Evolutionary conservation across 495 filamentous ascomycete genomes (phyloP).

Genomic region (Margaritispora aquatica): DNA sequence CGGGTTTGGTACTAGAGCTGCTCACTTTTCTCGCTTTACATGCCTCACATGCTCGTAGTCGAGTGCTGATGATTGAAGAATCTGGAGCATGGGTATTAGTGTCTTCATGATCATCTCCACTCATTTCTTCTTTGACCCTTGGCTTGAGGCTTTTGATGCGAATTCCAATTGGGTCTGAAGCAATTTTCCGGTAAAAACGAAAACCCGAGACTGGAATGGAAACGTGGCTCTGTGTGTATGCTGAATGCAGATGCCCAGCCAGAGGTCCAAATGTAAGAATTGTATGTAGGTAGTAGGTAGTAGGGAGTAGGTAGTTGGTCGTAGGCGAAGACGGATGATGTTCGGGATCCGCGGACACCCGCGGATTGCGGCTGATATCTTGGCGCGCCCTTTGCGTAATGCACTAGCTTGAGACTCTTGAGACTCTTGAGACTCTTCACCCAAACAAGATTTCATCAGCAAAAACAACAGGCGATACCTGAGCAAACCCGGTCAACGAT

Average conservation of each 20-base stretch:
- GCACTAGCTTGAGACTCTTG: too few species aligned
- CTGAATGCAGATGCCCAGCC: background rate
- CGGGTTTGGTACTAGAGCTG: background rate
- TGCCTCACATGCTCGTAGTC: constrained; percentile 2
- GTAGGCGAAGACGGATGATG: background rate
- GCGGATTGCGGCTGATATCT: background rate
- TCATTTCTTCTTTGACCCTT: background rate
- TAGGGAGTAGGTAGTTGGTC: background rate
- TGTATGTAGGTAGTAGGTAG: too few species aligned
- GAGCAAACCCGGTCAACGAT: too few species aligned
- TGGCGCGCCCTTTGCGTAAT: background rate
- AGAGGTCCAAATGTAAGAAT: too few species aligned
- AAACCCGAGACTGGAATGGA: background rate
- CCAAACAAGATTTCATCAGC: too few species aligned
- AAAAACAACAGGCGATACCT: too few species aligned
- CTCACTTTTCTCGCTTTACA: constrained; percentile 2
- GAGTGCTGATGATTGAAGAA: background rate
- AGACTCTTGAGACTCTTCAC: too few species aligned
- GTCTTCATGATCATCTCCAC: background rate
- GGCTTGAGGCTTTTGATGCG: background rate
- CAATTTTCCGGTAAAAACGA: background rate
- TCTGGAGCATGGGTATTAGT: background rate
- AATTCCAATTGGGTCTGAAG: background rate
- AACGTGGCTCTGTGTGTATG: background rate
- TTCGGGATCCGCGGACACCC: background rate